Percentiles rank a stretch among this genome's conserved stretches.
phyloP scores from a whole-genome alignment of 371 early-diverging fungal genomes.

The Apophysomyces sp. region DNA sequence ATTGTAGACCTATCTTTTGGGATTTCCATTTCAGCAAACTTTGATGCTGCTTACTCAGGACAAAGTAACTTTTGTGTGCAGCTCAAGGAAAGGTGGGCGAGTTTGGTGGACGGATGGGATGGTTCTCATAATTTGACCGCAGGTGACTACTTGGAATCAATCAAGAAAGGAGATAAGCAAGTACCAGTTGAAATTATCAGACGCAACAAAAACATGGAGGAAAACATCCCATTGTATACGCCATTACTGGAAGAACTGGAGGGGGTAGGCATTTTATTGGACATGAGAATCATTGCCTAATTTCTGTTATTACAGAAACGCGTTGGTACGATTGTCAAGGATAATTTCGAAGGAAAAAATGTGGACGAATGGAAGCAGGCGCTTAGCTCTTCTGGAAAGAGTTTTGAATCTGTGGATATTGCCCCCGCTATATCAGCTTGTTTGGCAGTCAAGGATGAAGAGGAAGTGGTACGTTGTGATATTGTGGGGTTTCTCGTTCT shows the following conservation, averaged over 20 bases:
- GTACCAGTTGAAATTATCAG: conserved; percentile 76
- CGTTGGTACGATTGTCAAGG: conserved; percentile 81
- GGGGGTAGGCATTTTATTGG: conserved; percentile 22
- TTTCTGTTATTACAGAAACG: conserved; percentile 46
- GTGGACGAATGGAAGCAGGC: conserved; percentile 79
- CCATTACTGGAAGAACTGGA: conserved; percentile 48
- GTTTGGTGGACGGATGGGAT: neutral
- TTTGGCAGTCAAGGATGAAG: conserved; percentile 88
- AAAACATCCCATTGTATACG: conserved; percentile 60
- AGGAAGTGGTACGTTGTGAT: conserved; percentile 67
- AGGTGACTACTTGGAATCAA: conserved; percentile 35
- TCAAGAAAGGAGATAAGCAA: conserved; percentile 51
- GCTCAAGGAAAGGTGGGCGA: conserved; percentile 72
- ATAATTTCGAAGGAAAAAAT: conserved; percentile 76
- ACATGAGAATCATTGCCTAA: neutral
- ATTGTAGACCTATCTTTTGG: conserved; percentile 92
- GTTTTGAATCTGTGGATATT: conserved; percentile 72
- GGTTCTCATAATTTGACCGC: neutral
- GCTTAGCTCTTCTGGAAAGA: conserved; percentile 40
- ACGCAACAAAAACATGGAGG: conserved; percentile 71
- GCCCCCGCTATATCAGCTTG: conserved; percentile 69
- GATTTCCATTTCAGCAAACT: conserved; percentile 92
- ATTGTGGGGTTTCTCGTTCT: neutral
- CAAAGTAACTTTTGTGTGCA: conserved; percentile 78
- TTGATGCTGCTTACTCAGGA: conserved; percentile 76